Conservation (phyloP, 306 rosid genomes). For the Gleditsia sinensis region DNA sequence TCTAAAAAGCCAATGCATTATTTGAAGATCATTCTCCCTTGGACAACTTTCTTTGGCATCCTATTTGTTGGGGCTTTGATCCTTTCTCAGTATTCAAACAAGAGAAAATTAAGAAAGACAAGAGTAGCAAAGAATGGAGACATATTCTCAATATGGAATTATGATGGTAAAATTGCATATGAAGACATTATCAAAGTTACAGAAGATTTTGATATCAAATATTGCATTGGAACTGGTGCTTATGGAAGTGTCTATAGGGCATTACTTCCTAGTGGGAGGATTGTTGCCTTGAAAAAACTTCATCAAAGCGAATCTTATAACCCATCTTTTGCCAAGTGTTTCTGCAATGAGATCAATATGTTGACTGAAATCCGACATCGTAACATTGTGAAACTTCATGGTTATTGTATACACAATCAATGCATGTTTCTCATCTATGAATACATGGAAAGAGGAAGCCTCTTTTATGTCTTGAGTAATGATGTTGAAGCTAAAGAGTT, state of each 20-base stretch:
- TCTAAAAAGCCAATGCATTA: background rate
- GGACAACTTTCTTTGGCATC: background rate
- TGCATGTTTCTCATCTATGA: too few relatives aligned
- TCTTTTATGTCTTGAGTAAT: too few relatives aligned
- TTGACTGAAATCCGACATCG: slow-evolving; percentile 8
- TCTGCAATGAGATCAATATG: slow-evolving; percentile 15
- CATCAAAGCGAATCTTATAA: slow-evolving; percentile 2
- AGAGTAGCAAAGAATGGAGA: background rate
- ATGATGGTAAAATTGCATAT: slow-evolving; percentile 24
- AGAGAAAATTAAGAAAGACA: background rate
- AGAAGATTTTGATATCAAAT: slow-evolving; percentile 18
- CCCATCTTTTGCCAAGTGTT: slow-evolving; percentile 7
- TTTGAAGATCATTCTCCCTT: background rate
- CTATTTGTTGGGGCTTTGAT: background rate
- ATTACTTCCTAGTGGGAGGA: too few relatives aligned
- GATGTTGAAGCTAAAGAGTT: background rate
- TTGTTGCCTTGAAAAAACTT: too few relatives aligned
- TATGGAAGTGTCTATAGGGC: too few relatives aligned
- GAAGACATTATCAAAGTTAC: slow-evolving; percentile 11
- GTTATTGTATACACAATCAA: too few relatives aligned
- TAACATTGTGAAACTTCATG: too few relatives aligned
- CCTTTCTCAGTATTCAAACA: background rate
- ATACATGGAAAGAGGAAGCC: too few relatives aligned
- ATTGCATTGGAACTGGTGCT: too few relatives aligned
- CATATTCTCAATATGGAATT: slow-evolving; percentile 31